Percentiles rank a stretch among this genome's conserved stretches.
Evolutionary conservation across 768 basidiomycete species (phyloP).

Genomic region (Trametopsis cervina): DNA sequence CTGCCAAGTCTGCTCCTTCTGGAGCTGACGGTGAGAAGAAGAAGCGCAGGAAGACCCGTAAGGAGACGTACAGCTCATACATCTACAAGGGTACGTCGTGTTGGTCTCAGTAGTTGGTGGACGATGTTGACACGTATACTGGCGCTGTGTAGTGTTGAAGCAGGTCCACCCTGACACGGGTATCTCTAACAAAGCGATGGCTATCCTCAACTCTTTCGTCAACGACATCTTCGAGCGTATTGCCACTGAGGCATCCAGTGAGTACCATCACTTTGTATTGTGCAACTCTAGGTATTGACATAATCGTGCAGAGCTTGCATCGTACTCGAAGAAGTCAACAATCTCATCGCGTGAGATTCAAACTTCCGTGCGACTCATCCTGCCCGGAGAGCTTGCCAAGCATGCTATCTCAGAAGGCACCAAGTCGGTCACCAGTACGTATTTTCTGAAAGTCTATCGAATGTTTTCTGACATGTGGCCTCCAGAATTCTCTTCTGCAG

Average conservation of each 20-base stretch:
- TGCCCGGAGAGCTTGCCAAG: slow-evolving; percentile 82
- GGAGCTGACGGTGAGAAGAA: slow-evolving; percentile 64
- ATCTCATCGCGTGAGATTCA: slow-evolving; percentile 91
- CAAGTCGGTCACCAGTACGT: slow-evolving; percentile 63
- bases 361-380: slow-evolving; percentile 75
- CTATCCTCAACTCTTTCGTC: slow-evolving; percentile 78
- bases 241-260: slow-evolving; percentile 66
- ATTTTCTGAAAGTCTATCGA: too few species aligned
- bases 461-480: slow-evolving; percentile 10
- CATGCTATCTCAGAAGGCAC: slow-evolving; percentile 86
- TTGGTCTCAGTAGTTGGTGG: neutral
- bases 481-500: slow-evolving; percentile 44
- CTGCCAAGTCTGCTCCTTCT: slow-evolving; percentile 44
- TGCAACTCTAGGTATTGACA: slow-evolving; percentile 6
- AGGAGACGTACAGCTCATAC: slow-evolving; percentile 82
- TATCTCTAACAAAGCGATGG: slow-evolving; percentile 88
- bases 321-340: slow-evolving; percentile 85
- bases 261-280: slow-evolving; percentile 23
- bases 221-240: slow-evolving; percentile 83
- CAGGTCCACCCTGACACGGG: slow-evolving; percentile 92
- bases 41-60: slow-evolving; percentile 73
- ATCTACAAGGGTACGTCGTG: slow-evolving; percentile 64
- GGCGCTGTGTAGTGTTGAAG: slow-evolving; percentile 59
- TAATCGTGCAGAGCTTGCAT: slow-evolving; percentile 54
- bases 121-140: neutral